Evolutionary conservation across 331 rosid species (phyloP).

Genomic region (Dryas integrifolia): DNA sequence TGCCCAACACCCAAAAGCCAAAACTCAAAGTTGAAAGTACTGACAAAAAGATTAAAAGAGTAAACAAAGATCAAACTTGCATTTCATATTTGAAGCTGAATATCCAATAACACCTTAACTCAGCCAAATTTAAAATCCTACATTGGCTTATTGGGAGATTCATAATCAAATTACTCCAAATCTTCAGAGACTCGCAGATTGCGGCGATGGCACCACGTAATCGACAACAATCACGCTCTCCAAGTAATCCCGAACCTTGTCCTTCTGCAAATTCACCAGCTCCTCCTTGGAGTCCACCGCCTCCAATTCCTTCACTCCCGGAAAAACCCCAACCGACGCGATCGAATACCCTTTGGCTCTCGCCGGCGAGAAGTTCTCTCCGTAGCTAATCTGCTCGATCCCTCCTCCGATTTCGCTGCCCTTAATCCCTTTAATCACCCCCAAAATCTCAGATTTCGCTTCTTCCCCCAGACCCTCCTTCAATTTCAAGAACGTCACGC

Average conservation of each 20-base stretch:
- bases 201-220: slow-evolving; percentile 49
- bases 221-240: slow-evolving; percentile 68
- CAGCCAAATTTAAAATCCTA: no score
- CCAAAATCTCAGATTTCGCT: slow-evolving; percentile 43
- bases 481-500: slow-evolving; percentile 59
- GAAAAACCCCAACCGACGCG: slow-evolving; percentile 70
- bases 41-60: no score
- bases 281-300: slow-evolving; percentile 49
- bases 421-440: slow-evolving; percentile 50
- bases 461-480: slow-evolving; percentile 48
- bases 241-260: slow-evolving; percentile 61
- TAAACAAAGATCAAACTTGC: no score
- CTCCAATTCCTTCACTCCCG: slow-evolving; percentile 45
- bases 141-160: no score
- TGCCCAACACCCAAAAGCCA: no score
- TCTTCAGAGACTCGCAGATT: slow-evolving; percentile 61
- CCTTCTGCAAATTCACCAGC: slow-evolving; percentile 53
- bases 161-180: no score
- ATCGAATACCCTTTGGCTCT: slow-evolving; percentile 89
- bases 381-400: slow-evolving; percentile 49
- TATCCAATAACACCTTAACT: no score
- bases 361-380: slow-evolving; percentile 83
- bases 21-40: no score
- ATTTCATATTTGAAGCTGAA: no score
- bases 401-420: slow-evolving; percentile 33